Conservation (phyloP, 805 yeast genomes). For the Nakazawaea ernobii region DNA sequence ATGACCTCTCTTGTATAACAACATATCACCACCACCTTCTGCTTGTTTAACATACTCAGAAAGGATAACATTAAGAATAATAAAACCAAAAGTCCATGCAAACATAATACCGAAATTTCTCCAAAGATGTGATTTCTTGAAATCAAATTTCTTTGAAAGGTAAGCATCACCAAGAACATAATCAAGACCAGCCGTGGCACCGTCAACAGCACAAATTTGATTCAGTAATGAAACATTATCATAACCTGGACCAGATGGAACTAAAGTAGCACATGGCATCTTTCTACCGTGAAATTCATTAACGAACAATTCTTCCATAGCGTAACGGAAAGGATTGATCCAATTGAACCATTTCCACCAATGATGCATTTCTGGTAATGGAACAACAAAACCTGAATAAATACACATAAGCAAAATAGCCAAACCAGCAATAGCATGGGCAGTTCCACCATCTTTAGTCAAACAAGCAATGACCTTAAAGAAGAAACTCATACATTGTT, state of each 20-base stretch:
- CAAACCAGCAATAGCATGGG: conserved; percentile 56
- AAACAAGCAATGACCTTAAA: conserved; percentile 51
- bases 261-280: conserved; percentile 25
- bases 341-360: conserved; percentile 67
- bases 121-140: conserved; percentile 35
- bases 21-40: too few relatives aligned
- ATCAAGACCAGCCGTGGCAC: conserved; percentile 45
- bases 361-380: conserved; percentile 52
- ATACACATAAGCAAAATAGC: conserved; percentile 42
- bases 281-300: conserved; percentile 29
- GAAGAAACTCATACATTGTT: conserved; percentile 42
- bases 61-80: conserved; percentile 7
- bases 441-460: conserved; percentile 42
- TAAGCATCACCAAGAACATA: conserved; percentile 58
- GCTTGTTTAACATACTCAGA: conserved; percentile 15
- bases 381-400: conserved; percentile 64
- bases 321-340: conserved; percentile 51
- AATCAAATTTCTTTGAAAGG: conserved; percentile 38
- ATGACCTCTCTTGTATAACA: too few relatives aligned
- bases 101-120: conserved; percentile 30
- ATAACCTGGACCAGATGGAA: conserved; percentile 57
- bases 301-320: conserved; percentile 38
- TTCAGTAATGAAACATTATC: conserved; percentile 30
- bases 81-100: conserved; percentile 11
- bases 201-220: conserved; percentile 47